Conservation (phyloP, 192 early-diverging fungal genomes). For the Mycoemilia scoparia region DNA sequence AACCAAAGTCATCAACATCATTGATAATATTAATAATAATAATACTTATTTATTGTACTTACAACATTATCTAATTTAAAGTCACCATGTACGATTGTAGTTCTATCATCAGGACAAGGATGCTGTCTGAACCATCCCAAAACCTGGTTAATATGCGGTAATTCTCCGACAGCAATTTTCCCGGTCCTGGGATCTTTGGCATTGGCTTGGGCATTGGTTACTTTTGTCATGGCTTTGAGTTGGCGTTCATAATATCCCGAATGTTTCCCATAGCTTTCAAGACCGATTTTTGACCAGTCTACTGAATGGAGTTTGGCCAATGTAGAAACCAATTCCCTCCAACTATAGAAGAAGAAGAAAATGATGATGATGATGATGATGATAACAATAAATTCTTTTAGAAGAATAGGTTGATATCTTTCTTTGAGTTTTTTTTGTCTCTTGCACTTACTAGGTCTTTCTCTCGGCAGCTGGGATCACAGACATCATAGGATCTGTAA, state of each 20-base stretch:
- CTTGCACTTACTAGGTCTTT: too few species aligned
- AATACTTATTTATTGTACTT: too few species aligned
- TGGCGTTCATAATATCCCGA: constrained; percentile 75
- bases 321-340: constrained; percentile 53
- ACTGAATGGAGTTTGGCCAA: constrained; percentile 67
- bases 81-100: constrained; percentile 81
- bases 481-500: constrained; percentile 42
- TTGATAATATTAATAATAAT: not conserved
- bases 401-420: not conserved
- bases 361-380: constrained; percentile 7
- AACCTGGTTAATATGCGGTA: constrained; percentile 51
- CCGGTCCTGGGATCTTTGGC: constrained; percentile 36
- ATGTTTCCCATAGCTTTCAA: constrained; percentile 45
- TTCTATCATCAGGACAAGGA: constrained; percentile 50
- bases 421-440: too few species aligned
- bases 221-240: constrained; percentile 43
- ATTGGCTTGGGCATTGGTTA: constrained; percentile 48
- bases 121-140: constrained; percentile 52
- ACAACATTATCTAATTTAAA: constrained; percentile 70
- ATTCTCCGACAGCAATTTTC: constrained; percentile 39
- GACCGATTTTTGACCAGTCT: constrained; percentile 40
- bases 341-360: too few species aligned
- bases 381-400: not conserved
- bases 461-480: constrained; percentile 34
- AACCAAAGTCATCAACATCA: not conserved